Conservation (phyloP, 2,329 filamentous ascomycete genomes). For the Sphaerulina musiva region DNA sequence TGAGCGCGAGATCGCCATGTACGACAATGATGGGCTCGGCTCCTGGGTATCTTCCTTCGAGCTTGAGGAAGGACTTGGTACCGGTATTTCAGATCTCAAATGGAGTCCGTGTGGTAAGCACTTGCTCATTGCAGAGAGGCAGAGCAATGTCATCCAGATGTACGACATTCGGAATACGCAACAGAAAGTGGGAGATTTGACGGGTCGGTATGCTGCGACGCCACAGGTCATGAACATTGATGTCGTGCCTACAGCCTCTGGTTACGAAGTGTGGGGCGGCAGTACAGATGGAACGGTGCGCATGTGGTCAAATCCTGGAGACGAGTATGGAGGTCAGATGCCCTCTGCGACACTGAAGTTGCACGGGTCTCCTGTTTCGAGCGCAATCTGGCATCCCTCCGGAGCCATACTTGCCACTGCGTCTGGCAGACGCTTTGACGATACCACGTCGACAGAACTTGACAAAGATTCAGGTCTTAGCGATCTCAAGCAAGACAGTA, state of each 20-base stretch:
- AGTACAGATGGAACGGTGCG: constrained; percentile 48
- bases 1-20: constrained; percentile 51
- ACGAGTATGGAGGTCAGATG: constrained; percentile 36
- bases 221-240: constrained; percentile 54
- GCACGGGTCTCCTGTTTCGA: constrained; percentile 45
- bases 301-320: constrained; percentile 45
- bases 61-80: constrained; percentile 35
- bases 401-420: constrained; percentile 46
- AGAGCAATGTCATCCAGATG: constrained; percentile 50
- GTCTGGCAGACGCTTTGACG: constrained; percentile 34
- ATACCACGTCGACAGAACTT: neutral
- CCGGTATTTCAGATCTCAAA: constrained; percentile 49
- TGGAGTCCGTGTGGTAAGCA: constrained; percentile 56
- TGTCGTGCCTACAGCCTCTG: constrained; percentile 36
- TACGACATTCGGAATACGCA: constrained; percentile 55
- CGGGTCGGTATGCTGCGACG: constrained; percentile 40
- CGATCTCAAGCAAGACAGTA: neutral
- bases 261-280: constrained; percentile 54
- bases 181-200: constrained; percentile 46
- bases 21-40: constrained; percentile 45
- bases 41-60: constrained; percentile 47
- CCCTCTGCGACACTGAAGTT: constrained; percentile 41
- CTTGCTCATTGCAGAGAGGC: constrained; percentile 53
- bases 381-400: constrained; percentile 42
- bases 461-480: neutral